Evolutionary conservation across 768 basidiomycete genomes (phyloP), one percentile per base, ranked within the genome.

Genomic region (Suillus sp.): DNA sequence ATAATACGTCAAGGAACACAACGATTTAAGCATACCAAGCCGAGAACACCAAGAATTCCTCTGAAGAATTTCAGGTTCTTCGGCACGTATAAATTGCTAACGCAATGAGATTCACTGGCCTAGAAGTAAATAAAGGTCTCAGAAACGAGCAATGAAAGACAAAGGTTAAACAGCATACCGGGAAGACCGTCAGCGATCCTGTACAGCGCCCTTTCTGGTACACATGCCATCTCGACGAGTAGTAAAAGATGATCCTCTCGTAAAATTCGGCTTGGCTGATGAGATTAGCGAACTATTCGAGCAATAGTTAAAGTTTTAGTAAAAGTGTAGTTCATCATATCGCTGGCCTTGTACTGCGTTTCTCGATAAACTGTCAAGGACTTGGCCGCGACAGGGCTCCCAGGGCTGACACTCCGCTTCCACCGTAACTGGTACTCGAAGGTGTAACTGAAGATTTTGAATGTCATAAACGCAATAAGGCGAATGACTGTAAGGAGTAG

Each of bases 191-290:
- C 30, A 53, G 10, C 11, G 11, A 53, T n/a, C 51, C 51, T 14
- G 32, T n/a, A 34, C n/a, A n/a, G 5, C 20, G 51, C 51, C 20
- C 51, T n/a, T 53, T 53, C 51, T 53, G 51, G 51, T 53, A 53
- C 20, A 53, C 20, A 34, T 53, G 6, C 51, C 51, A 53, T 32
- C 11, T 53, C 30, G 20, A 32, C 1, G 51, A 53, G 20, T 53
- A 11, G 30, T 53, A 53, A 32, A 53, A 11, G n/a, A 34, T 13
- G 20, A 32, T 53, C 20, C 30, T 34, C 32, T 53, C 32, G 51
- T 13, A n/a, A 34, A n/a, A 6, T 53, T 32, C 32, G 2, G 30
- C 20, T 32, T 32, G 30, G 11, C 11, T 53, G 20, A 53, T 53
- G 30, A 53, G 18, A 32, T 11, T n/a, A 2, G 9, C 9, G 11